phyloP scores from a whole-genome alignment of 1,284 basidiomycete species.

The Cutaneotrichosporon daszewskae region DNA sequence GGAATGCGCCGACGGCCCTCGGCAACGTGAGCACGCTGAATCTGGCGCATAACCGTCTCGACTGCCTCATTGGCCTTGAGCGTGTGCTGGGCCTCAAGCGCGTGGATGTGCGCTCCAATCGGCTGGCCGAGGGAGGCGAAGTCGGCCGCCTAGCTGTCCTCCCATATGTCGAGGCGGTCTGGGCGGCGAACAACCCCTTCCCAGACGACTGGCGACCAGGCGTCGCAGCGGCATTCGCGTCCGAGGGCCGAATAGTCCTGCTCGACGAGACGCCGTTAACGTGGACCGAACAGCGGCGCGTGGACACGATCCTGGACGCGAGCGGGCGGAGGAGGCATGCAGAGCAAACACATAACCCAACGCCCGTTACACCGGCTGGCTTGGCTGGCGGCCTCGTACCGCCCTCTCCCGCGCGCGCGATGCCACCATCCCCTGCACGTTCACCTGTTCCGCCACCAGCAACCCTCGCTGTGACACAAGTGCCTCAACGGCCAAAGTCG shows the following conservation, averaged over 20 bases:
- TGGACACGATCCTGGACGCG: conserved; percentile 5
- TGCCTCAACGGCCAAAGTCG: too few relatives aligned
- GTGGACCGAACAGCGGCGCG: conserved; percentile 58
- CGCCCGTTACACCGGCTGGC: too few relatives aligned
- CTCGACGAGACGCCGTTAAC: conserved; percentile 70
- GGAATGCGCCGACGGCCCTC: conserved; percentile 77
- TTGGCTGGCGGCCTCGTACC: too few relatives aligned
- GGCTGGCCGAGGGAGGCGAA: conserved; percentile 75
- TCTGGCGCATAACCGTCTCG: conserved; percentile 77
- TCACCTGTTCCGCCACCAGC: too few relatives aligned
- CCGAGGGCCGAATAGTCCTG: conserved; percentile 60
- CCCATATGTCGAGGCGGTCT: conserved; percentile 69
- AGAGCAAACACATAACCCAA: too few relatives aligned
- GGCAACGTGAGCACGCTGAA: conserved; percentile 71
- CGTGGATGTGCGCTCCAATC: conserved; percentile 78
- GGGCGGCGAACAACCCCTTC: conserved; percentile 74
- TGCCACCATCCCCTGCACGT: too few relatives aligned
- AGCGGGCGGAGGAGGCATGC: not conserved
- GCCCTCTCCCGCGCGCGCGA: too few relatives aligned
- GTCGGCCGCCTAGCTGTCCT: conserved; percentile 75
- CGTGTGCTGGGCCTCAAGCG: conserved; percentile 73
- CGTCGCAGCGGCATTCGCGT: conserved; percentile 75
- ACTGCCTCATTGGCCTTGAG: conserved; percentile 89
- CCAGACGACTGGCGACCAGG: conserved; percentile 63
- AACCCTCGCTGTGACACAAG: too few relatives aligned